Evolutionary conservation across 2,329 filamentous ascomycete genomes (phyloP).

Genomic region (Pseudocercospora pini-densiflorae): DNA sequence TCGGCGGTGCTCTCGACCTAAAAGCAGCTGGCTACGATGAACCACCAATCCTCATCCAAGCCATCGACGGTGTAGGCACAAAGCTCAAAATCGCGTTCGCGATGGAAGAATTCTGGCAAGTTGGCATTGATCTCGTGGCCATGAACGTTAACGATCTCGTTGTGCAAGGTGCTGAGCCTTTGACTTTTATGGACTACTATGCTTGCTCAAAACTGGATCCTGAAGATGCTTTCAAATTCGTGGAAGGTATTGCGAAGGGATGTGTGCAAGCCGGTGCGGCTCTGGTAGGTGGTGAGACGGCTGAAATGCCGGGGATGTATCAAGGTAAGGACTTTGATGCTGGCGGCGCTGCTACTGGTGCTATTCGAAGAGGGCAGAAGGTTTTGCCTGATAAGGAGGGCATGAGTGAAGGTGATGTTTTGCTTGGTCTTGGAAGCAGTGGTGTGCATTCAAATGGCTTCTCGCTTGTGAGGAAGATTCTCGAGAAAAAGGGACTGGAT

Average conservation of each 20-base stretch:
- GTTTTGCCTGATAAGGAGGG: constrained; percentile 75
- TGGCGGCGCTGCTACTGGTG: constrained; percentile 86
- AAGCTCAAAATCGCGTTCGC: constrained; percentile 96
- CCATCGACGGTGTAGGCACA: constrained; percentile 94
- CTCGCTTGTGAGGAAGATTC: constrained; percentile 90
- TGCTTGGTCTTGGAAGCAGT: constrained; percentile 82
- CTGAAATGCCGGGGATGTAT: constrained; percentile 98
- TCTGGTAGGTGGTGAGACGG: constrained; percentile 95
- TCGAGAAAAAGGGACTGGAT: constrained; percentile 72
- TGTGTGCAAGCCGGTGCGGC: constrained; percentile 86
- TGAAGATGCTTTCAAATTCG: constrained; percentile 78
- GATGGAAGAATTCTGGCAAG: constrained; percentile 88
- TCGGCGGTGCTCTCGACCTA: constrained; percentile 86
- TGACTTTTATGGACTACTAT: constrained; percentile 98
- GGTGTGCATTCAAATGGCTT: constrained; percentile 97
- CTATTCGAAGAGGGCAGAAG: constrained; percentile 67
- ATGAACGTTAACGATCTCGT: constrained; percentile 99
- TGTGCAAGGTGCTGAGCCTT: constrained; percentile 90
- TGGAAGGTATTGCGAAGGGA: constrained; percentile 85
- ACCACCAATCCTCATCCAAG: constrained; percentile 83
- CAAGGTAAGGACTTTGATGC: constrained; percentile 88
- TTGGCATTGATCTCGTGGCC: constrained; percentile 94
- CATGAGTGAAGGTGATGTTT: constrained; percentile 82
- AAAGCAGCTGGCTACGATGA: constrained; percentile 72
- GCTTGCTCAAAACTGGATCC: constrained; percentile 88